Evolutionary conservation across 176 grass and related monocot genomes (phyloP).

Genomic region (Eremochloa ophiuroides): DNA sequence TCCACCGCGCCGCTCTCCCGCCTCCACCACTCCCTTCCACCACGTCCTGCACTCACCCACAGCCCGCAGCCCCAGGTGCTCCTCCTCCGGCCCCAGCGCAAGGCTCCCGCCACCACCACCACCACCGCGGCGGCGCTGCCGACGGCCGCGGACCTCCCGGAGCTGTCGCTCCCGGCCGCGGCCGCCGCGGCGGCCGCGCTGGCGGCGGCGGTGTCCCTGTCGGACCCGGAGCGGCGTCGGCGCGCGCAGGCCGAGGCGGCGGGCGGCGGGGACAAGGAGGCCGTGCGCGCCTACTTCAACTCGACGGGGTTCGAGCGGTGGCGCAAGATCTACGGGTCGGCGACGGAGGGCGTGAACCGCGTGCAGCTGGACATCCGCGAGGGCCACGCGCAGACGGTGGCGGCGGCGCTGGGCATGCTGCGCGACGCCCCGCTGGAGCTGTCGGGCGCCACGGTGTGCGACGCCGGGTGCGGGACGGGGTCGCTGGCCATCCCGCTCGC

Average conservation of each 20-base stretch:
- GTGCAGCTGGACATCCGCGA: conserved; percentile 95
- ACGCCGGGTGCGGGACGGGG: conserved; percentile 86
- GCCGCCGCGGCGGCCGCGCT: conserved; percentile 47
- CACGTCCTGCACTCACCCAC: neutral
- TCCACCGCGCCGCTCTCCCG: conserved; percentile 51
- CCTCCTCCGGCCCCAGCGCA: conserved; percentile 21
- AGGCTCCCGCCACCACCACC: neutral
- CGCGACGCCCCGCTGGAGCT: conserved; percentile 44
- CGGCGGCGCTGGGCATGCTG: conserved; percentile 61
- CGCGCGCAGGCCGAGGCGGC: conserved; percentile 62
- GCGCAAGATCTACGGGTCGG: conserved; percentile 80
- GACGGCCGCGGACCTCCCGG: conserved; percentile 27
- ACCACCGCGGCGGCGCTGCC: conserved; percentile 41
- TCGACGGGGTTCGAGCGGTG: conserved; percentile 87
- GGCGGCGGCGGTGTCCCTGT: conserved; percentile 42
- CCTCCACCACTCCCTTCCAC: conserved; percentile 2
- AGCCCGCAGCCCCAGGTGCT: neutral
- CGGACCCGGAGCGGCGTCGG: conserved; percentile 69
- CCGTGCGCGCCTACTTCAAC: conserved; percentile 91
- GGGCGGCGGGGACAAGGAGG: conserved; percentile 89
- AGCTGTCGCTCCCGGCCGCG: conserved; percentile 42
- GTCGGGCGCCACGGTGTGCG: conserved; percentile 62
- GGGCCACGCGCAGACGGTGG: conserved; percentile 80
- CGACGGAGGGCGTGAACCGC: conserved; percentile 76
- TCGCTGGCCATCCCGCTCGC: conserved; percentile 80